A percentile compares a stretch with the other conserved stretches of the same genome.
Evolutionary conservation across 2,329 filamentous ascomycete species (phyloP).

Genomic region (Paraphaeosphaeria minitans): DNA sequence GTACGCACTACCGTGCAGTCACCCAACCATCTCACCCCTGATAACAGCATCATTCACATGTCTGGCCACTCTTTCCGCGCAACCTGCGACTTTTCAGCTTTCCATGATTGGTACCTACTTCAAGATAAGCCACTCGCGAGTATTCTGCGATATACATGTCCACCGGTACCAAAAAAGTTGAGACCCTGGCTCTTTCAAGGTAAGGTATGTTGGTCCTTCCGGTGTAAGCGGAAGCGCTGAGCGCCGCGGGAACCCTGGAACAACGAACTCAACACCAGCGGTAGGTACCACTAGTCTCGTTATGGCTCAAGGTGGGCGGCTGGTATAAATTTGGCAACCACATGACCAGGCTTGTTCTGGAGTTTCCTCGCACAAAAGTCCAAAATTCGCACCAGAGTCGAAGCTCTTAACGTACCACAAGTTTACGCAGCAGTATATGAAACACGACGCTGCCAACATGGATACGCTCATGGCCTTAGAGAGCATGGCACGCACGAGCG

Average conservation of each 20-base stretch:
- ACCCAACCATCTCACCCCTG: too few relatives aligned
- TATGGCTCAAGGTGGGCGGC: background rate
- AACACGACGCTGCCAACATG: background rate
- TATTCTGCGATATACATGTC: too few relatives aligned
- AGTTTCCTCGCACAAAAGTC: background rate
- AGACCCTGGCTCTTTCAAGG: too few relatives aligned
- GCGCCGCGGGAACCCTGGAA: background rate
- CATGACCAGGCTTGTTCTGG: background rate
- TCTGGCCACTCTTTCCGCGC: too few relatives aligned
- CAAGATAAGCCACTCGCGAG: too few relatives aligned
- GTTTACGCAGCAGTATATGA: background rate
- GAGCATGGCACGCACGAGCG: background rate
- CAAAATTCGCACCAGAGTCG: background rate
- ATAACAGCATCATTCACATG: too few relatives aligned
- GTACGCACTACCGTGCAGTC: too few relatives aligned
- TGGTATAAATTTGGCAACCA: background rate
- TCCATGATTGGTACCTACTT: too few relatives aligned
- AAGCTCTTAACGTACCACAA: background rate
- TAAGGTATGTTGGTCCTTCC: background rate
- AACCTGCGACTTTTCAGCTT: too few relatives aligned
- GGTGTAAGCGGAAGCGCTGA: background rate
- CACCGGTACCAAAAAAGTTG: too few relatives aligned
- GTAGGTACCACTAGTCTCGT: background rate
- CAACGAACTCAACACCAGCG: background rate
- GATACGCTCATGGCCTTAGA: background rate